Evolutionary conservation across 1,139 yeast species (phyloP).

Genomic region (Yamadazyma trypodendri): DNA sequence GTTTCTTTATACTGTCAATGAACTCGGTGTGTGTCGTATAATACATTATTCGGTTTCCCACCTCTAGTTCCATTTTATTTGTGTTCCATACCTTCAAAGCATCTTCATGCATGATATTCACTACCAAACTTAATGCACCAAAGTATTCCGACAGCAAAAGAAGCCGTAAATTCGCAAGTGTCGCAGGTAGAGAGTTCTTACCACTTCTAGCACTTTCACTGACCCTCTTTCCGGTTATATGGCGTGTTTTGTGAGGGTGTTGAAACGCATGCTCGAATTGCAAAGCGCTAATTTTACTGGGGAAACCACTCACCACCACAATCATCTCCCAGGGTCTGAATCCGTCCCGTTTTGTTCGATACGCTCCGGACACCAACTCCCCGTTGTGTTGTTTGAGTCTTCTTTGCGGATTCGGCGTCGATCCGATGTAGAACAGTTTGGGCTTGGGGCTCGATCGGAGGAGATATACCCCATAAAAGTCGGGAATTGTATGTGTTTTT

Average conservation of each 20-base stretch:
- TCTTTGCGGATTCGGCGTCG: conserved; percentile 71
- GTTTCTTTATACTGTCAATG: conserved; percentile 7
- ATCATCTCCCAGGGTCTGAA: conserved; percentile 75
- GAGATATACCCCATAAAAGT: conserved; percentile 66
- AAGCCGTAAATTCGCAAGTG: conserved; percentile 51
- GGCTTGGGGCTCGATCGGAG: conserved; percentile 57
- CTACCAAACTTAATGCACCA: conserved; percentile 35
- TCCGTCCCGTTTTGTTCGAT: conserved; percentile 52
- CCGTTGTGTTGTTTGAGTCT: conserved; percentile 81
- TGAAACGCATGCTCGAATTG: conserved; percentile 83
- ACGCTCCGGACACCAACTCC: conserved; percentile 57
- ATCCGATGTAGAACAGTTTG: conserved; percentile 66
- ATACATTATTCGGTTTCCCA: conserved; percentile 8
- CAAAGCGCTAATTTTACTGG: conserved; percentile 66
- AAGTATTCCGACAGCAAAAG: conserved; percentile 45
- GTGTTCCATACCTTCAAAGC: conserved; percentile 25
- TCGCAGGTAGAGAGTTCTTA: conserved; percentile 39
- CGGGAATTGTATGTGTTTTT: conserved; percentile 17
- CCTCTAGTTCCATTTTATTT: conserved; percentile 26
- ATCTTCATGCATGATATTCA: conserved; percentile 36
- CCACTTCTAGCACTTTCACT: conserved; percentile 19
- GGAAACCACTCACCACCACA: conserved; percentile 65
- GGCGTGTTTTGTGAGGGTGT: conserved; percentile 65
- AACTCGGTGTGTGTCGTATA: conserved; percentile 14
- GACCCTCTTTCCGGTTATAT: conserved; percentile 28